A percentile compares a stretch with the other conserved stretches of the same genome.
Evolutionary conservation across 164 flowering plant species (phyloP).

Genomic region (Cinnamomum chago): DNA sequence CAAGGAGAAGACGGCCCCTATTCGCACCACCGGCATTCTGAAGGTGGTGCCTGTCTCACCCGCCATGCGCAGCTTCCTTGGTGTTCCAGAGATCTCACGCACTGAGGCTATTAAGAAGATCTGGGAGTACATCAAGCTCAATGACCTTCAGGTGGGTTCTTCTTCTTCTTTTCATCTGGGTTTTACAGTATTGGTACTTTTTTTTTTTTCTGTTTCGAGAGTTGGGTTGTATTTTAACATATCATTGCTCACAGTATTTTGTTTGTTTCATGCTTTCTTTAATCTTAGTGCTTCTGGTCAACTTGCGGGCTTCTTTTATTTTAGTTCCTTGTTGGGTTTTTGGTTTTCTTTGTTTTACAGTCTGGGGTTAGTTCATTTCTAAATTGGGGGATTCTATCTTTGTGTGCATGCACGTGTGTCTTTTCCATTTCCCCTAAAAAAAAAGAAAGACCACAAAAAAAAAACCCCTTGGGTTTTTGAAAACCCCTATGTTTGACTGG

Average conservation of each 20-base stretch:
- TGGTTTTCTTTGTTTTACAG: not conserved
- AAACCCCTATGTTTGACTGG: no score
- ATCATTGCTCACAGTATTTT: not conserved
- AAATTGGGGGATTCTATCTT: no score
- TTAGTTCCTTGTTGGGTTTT: not conserved
- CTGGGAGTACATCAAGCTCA: constrained; percentile 66
- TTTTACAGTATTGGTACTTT: not conserved
- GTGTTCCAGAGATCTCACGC: constrained; percentile 50
- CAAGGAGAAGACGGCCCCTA: not conserved
- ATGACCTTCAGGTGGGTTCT: constrained; percentile 59
- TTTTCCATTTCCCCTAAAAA: no score
- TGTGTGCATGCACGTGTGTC: no score
- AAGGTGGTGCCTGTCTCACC: constrained; percentile 45
- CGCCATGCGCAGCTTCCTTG: constrained; percentile 41
- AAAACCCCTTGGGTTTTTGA: no score
- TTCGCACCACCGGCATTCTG: constrained; percentile 22
- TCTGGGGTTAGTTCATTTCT: no score
- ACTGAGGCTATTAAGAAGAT: constrained; percentile 59
- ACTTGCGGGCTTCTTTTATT: not conserved
- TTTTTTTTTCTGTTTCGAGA: not conserved
- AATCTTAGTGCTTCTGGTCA: not conserved
- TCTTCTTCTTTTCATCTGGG: not conserved
- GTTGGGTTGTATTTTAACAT: not conserved
- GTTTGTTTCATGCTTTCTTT: not conserved
- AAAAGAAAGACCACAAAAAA: no score